Evolutionary conservation across 768 basidiomycete genomes (phyloP).

Genomic region (Lactarius hengduanensis): DNA sequence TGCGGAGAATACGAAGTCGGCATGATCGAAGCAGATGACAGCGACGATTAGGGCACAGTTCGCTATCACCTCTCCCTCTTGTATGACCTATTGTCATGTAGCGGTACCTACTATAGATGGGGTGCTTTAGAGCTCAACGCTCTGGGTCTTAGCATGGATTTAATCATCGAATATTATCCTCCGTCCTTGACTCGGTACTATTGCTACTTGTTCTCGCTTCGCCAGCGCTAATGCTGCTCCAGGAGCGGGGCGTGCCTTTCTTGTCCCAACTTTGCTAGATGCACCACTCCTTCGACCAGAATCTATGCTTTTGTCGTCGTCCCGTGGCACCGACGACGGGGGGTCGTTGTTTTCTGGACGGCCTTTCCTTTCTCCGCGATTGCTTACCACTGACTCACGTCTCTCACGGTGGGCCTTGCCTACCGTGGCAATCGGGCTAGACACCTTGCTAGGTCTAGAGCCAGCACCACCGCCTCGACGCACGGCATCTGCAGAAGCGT

Average conservation of each 20-base stretch:
- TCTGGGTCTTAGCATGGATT: slow-evolving; percentile 17
- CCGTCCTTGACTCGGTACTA: slow-evolving; percentile 65
- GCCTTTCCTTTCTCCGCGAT: background rate
- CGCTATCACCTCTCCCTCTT: background rate
- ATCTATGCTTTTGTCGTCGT: slow-evolving; percentile 4
- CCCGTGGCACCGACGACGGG: background rate
- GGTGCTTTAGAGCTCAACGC: background rate
- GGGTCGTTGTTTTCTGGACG: background rate
- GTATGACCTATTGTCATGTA: slow-evolving; percentile 12
- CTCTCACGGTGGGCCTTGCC: too few species aligned
- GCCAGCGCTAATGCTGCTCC: slow-evolving; percentile 80
- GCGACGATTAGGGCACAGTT: slow-evolving; percentile 7
- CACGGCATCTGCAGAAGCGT: too few species aligned
- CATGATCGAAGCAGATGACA: slow-evolving; percentile 49
- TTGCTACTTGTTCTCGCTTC: slow-evolving; percentile 72
- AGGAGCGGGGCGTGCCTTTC: slow-evolving; percentile 55
- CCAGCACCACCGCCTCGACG: too few species aligned
- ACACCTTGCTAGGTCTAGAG: too few species aligned
- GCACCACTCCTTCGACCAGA: background rate
- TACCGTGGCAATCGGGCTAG: too few species aligned
- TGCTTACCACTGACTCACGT: background rate
- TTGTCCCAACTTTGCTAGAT: slow-evolving; percentile 3
- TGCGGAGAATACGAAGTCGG: slow-evolving; percentile 92
- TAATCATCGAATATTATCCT: slow-evolving; percentile 64
- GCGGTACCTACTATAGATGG: slow-evolving; percentile 6